Evolutionary conservation across 2,329 filamentous ascomycete genomes (phyloP), one percentile per base, ranked within the genome.

Genomic region (Emergomyces pasteurianus): DNA sequence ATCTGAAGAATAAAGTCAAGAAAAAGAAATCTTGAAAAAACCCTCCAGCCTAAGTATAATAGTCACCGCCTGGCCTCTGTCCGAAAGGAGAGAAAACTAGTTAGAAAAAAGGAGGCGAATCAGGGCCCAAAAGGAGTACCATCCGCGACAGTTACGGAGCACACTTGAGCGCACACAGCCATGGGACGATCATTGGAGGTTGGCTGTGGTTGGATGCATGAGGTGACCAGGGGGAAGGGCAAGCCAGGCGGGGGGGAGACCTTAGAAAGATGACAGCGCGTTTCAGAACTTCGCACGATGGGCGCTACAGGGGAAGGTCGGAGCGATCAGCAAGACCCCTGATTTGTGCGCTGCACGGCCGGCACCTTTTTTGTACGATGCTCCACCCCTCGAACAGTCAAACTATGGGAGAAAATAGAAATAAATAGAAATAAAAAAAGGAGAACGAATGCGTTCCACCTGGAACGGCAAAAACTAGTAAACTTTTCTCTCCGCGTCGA

Each of bases 311-410:
- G 47, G 47, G 58, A 53, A 59, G 21, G 43, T 52, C 31, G 58
- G 34, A 14, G 47, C 58, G 58, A 59, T 59, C 58, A 21, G 47
- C 58, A 28, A 53, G 47, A 50, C 46, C 57, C 57, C 42, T 36
- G 57, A 49, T 47, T 46, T 46, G 38, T 38, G 52, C n/a, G 14
- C n/a, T 26, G 3, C 10, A 8, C 2, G 43, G 3, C 21, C 10
- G 43, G 21, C 43, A 10, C 43, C 10, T 47, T 16, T 26, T 26
- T 14, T 23, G 9, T 47, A 43, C 42, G 42, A 43, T 43, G 42
- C 42, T 43, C 42, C 42, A 43, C 40, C 5, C 40, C 5, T 16
- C 46, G 21, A 12, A 16, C 31, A 31, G 7, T 3, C 31, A 31
- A 31, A 14, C 46, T 2, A 12, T 23, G 12, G 14, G 46, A 14